Conservation (phyloP, 2,329 filamentous ascomycete genomes). For the Pseudogymnoascus pannorum region DNA sequence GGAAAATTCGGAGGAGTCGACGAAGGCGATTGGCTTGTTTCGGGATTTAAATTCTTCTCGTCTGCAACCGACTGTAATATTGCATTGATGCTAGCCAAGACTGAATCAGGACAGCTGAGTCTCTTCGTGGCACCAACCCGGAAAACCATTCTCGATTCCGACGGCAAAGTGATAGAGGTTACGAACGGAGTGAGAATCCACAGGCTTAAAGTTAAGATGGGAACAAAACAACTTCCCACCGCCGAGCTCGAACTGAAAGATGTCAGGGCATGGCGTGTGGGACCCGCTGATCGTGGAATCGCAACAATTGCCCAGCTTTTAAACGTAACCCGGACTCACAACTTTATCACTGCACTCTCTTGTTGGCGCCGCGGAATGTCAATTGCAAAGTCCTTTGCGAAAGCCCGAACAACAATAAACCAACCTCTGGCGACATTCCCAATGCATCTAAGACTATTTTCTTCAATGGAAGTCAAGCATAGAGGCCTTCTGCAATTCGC, state of each 20-base stretch:
- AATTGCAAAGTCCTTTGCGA: slow-evolving; percentile 35
- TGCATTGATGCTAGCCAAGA: slow-evolving; percentile 12
- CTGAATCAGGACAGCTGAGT: slow-evolving; percentile 10
- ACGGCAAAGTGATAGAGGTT: slow-evolving; percentile 10
- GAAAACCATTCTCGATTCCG: slow-evolving; percentile 5
- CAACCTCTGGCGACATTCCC: slow-evolving; percentile 33
- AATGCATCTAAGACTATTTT: slow-evolving; percentile 34
- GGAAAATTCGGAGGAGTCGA: slow-evolving; percentile 9
- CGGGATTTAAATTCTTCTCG: slow-evolving; percentile 14
- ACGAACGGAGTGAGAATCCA: slow-evolving; percentile 14
- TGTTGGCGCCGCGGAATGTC: slow-evolving; percentile 34
- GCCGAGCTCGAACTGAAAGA: slow-evolving; percentile 12
- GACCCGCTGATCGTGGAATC: slow-evolving; percentile 10
- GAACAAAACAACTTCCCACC: slow-evolving; percentile 14
- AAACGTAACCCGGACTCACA: slow-evolving; percentile 31
- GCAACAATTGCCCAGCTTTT: slow-evolving; percentile 12
- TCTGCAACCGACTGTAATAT: slow-evolving; percentile 12
- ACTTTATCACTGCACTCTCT: slow-evolving; percentile 32
- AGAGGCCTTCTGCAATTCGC: slow-evolving; percentile 31
- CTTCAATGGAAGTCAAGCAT: slow-evolving; percentile 33
- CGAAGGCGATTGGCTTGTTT: slow-evolving; percentile 13
- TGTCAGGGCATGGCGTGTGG: slow-evolving; percentile 11
- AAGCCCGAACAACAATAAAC: slow-evolving; percentile 31
- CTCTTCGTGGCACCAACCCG: slow-evolving; percentile 11
- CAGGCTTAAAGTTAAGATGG: slow-evolving; percentile 12